Evolutionary conservation across 2,329 filamentous ascomycete genomes (phyloP).

Genomic region (Colletotrichum tanaceti): DNA sequence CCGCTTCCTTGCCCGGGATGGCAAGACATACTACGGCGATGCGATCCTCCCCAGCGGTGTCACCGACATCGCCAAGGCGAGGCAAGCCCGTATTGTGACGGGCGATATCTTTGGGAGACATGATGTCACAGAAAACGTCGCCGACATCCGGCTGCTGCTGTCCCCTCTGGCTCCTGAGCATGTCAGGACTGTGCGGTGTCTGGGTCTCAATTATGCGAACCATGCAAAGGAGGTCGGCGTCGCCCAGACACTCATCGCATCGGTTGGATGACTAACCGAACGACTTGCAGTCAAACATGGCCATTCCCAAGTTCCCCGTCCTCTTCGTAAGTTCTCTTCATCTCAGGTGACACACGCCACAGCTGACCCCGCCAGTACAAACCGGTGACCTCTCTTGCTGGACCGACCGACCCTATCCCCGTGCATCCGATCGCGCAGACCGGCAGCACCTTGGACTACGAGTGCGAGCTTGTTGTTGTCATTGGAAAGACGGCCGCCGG

Average conservation of each 20-base stretch:
- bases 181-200: constrained; percentile 74
- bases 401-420: constrained; percentile 74
- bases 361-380: constrained; percentile 63
- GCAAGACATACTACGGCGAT: constrained; percentile 78
- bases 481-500: constrained; percentile 76
- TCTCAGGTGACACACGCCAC: too few species aligned
- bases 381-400: constrained; percentile 72
- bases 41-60: constrained; percentile 73
- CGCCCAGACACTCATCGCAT: neutral
- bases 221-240: constrained; percentile 72
- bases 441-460: constrained; percentile 77
- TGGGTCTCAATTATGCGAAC: constrained; percentile 78
- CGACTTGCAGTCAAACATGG: constrained; percentile 66
- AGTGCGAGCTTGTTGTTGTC: constrained; percentile 80
- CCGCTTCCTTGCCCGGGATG: constrained; percentile 78
- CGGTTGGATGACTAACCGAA: neutral
- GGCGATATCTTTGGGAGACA: constrained; percentile 76
- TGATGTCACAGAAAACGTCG: constrained; percentile 71
- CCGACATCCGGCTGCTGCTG: constrained; percentile 67
- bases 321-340: constrained; percentile 68
- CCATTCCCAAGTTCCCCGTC: constrained; percentile 77
- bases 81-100: constrained; percentile 70
- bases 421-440: constrained; percentile 74
- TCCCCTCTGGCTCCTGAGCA: constrained; percentile 72
- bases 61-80: constrained; percentile 70